Evolutionary conservation across 148 eudicot species (phyloP), one percentile per base, ranked within the genome.

Genomic region (Drosera capensis): DNA sequence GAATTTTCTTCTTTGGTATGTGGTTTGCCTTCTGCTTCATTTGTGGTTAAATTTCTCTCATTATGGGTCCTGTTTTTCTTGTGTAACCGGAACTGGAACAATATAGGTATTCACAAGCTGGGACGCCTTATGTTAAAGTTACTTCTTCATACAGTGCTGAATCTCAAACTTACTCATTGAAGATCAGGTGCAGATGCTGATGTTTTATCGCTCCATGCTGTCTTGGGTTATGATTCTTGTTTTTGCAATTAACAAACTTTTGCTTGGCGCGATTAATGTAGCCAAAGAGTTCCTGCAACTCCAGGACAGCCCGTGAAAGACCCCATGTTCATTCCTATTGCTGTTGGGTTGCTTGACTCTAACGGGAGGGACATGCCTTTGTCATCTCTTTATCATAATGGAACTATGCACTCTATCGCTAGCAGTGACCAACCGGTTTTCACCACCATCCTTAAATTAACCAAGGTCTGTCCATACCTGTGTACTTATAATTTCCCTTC

Each of bases 81-180:
- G 43, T 58, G 48, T n/a, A 51, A 46, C 40, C 52, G 28, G 31
- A 18, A 8, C 56, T 60, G 18, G 20, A 14, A 23, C 7, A 46
- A 30, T 56, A 36, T 44, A 92, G 99, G 99, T 92, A 92, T 49
- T 92, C 95, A 3, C 95, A 92, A 81, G 99, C 95, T 57, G 99
- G 99, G 54, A 92, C 95, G 34, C 99, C 99, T 46, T 8, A 11
- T 57, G 73, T 85, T 58, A 85, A 78, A 51, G 95, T 79, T 48
- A 63, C 74, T 51, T 75, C 99, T 12, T 63, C 63, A 50, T 92
- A 92, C 62, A 72, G 79, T 55, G 78, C 83, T 20, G 77, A 85
- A 54, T 68, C 73, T 56, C 62, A 35, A 60, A 81, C 80, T 25
- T 85, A 43, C 48, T 62, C 95, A 26, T 64, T 92, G 60, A 85